phyloP scores from a whole-genome alignment of 352 stramenopile species.

The Globisporangium splendens region DNA sequence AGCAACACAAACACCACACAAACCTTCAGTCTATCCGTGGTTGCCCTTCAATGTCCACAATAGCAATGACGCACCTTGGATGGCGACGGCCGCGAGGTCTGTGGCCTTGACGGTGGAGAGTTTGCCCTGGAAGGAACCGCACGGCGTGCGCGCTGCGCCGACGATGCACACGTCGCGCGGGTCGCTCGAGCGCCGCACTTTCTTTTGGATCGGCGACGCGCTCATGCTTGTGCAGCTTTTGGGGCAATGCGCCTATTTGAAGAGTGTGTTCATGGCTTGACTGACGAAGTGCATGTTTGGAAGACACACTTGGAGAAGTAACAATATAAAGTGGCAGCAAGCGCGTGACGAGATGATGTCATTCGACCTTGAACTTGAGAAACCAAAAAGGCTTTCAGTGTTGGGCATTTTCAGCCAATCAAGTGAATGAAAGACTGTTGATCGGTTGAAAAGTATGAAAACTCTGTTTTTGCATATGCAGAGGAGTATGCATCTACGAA shows the following conservation, averaged over 20 bases:
- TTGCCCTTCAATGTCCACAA: too few relatives aligned
- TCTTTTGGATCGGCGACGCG: conserved; percentile 19
- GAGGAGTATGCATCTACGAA: too few relatives aligned
- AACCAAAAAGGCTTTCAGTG: not conserved
- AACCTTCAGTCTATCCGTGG: too few relatives aligned
- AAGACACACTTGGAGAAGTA: conserved; percentile 16
- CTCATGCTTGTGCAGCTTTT: conserved; percentile 9
- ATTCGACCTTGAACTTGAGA: not conserved
- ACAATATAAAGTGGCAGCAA: conserved; percentile 15
- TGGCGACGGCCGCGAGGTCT: conserved; percentile 87
- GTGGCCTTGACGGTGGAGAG: conserved; percentile 83
- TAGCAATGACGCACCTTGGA: conserved; percentile 61
- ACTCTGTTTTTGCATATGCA: not conserved
- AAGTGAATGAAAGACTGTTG: not conserved
- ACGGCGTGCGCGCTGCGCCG: conserved; percentile 92
- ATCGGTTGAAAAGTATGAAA: not conserved
- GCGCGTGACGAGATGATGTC: not conserved
- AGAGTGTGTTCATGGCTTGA: not conserved
- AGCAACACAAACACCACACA: too few relatives aligned
- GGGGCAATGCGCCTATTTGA: not conserved
- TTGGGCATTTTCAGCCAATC: not conserved
- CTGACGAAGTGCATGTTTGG: conserved; percentile 1
- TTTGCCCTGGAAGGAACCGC: conserved; percentile 89
- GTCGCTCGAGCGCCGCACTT: conserved; percentile 7
- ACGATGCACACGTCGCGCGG: conserved; percentile 89